Conservation (phyloP, 192 early-diverging fungal species). For the Coemansia sp. region DNA sequence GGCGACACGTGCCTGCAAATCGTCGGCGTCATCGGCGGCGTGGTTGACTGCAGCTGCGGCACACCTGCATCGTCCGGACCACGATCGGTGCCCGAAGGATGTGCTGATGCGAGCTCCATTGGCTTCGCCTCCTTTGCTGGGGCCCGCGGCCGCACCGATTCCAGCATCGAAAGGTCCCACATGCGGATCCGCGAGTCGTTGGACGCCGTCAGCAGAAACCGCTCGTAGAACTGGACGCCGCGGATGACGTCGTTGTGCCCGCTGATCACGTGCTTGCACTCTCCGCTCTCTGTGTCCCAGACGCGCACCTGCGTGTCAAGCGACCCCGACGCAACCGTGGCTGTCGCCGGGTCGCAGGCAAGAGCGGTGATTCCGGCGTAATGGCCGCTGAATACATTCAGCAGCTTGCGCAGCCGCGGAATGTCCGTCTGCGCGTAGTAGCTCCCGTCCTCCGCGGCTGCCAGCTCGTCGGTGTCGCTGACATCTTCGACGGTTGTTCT, state of each 20-base stretch:
- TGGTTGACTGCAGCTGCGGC: slow-evolving; percentile 57
- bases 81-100: not conserved
- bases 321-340: slow-evolving; percentile 64
- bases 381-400: slow-evolving; percentile 55
- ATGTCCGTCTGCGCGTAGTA: slow-evolving; percentile 33
- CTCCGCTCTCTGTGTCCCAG: slow-evolving; percentile 58
- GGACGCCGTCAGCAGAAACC: slow-evolving; percentile 62
- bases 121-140: slow-evolving; percentile 53
- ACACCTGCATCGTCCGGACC: slow-evolving; percentile 6
- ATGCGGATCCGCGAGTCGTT: slow-evolving; percentile 66
- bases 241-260: slow-evolving; percentile 44
- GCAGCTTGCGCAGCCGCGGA: slow-evolving; percentile 37
- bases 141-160: slow-evolving; percentile 58
- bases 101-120: slow-evolving; percentile 1
- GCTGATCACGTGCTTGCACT: slow-evolving; percentile 34
- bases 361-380: slow-evolving; percentile 61
- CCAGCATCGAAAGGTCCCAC: slow-evolving; percentile 66
- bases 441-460: not conserved
- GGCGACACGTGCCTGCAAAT: slow-evolving; percentile 25
- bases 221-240: slow-evolving; percentile 40
- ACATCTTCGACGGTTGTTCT: slow-evolving; percentile 21
- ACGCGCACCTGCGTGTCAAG: slow-evolving; percentile 69
- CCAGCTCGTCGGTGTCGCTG: slow-evolving; percentile 17
- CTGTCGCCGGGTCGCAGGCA: slow-evolving; percentile 60
- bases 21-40: slow-evolving; percentile 54